Base-by-base conservation (phyloP, 495 filamentous ascomycete species). In the Aspergillus steynii region DNA sequence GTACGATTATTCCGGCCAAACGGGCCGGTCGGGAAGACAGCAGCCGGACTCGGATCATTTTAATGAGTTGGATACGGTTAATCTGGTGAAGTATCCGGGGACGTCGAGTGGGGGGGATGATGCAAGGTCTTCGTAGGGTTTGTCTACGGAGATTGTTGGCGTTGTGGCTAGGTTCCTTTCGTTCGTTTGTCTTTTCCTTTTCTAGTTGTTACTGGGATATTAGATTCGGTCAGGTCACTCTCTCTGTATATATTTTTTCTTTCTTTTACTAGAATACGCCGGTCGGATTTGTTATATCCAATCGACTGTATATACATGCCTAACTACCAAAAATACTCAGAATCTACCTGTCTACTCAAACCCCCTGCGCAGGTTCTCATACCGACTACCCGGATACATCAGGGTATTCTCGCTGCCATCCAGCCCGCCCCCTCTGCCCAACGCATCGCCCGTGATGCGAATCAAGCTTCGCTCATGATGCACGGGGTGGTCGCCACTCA, bases 351-450 rank as follows among this genome's bases (percentile, higher is more conserved):
- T 32, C 25, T 50, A 58, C 29, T 58, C 55, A 50, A 58, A 50
- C 46, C 46, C 55, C 55, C 55, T 58, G 46, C 46, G 9, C 46
- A 58, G 15, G 26, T 58, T 58, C 55, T 58, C 55, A 50, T 34
- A 58, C 29, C 29, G 55, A 50, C 55, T 58, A 5, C 32, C 7
- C 14, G 55, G 55, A 50, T 58, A 58, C 3, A 29, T 5, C 46
- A 58, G 12, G 5, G 55, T 58, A 50, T 58, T 58, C 46, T 48
- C 45, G 20, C 27, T 37, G 3, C 55, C 45, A 50, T 58, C 55
- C 55, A 58, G 25, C 46, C 47, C 55, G 1, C 45, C 12, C 9
- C 3, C 9, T 12, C 37, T 42, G 9, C 7, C 37, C 7, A 42
- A 15, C 37, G 9, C 37, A 12, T 42, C 9, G 7, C 37, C 37